A percentile compares a stretch with the other conserved stretches of the same genome.
These are phyloP conservation scores for Zelopaecilomyces penicillatus DNA, from an alignment of 2,329 filamentous ascomycete species.

Conservation along the genomic window DNA sequence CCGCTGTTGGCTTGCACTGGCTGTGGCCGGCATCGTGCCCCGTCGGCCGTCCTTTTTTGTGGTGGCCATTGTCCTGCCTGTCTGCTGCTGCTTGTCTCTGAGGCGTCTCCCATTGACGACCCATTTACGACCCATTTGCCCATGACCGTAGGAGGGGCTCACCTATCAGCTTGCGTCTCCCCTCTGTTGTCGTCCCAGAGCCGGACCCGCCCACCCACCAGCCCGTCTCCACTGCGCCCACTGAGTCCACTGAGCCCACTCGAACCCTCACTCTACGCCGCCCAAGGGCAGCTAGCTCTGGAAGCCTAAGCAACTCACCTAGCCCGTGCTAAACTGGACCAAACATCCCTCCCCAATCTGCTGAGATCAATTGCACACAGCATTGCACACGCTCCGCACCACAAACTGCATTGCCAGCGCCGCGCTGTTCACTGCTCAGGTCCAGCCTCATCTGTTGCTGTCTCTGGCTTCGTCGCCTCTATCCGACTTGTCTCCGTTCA, in stretches of 20 bases:
- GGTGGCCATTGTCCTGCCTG: too few relatives aligned
- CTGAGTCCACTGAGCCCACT: slow-evolving; percentile 3
- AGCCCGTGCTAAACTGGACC: slow-evolving; percentile 7
- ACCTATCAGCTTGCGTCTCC: not conserved
- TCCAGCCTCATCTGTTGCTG: not conserved
- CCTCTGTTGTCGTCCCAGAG: slow-evolving; percentile 2
- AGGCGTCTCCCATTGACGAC: too few relatives aligned
- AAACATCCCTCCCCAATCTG: slow-evolving; percentile 9
- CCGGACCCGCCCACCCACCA: slow-evolving; percentile 7
- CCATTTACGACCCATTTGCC: too few relatives aligned
- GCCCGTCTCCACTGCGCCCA: slow-evolving; percentile 2
- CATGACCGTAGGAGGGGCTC: not conserved
- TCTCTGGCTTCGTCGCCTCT: not conserved
- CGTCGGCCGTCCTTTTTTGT: not conserved
- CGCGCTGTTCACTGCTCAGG: slow-evolving; percentile 1
- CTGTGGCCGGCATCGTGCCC: not conserved
- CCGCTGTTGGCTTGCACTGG: too few relatives aligned
- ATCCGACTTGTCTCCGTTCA: not conserved
- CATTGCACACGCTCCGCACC: slow-evolving; percentile 1
- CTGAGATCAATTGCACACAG: slow-evolving; percentile 4
- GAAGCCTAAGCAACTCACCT: slow-evolving; percentile 7
- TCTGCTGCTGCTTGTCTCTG: too few relatives aligned
- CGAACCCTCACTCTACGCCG: not conserved
- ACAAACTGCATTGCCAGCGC: not conserved
- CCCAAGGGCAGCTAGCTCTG: slow-evolving; percentile 1